Base-by-base conservation (phyloP, 1,284 basidiomycete genomes). In the Termitomyces sp. region DNA sequence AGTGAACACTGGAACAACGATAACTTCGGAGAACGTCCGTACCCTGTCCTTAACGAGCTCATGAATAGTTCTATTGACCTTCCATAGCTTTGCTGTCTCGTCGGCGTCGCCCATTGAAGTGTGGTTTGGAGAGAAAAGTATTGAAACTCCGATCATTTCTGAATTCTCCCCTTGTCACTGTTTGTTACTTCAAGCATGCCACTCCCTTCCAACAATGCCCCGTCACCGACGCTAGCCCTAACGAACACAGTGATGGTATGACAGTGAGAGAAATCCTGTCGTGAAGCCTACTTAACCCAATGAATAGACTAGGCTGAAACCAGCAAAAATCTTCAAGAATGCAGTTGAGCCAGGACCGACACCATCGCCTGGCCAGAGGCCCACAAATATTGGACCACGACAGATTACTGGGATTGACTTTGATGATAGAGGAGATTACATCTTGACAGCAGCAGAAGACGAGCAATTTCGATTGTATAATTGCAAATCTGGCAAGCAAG, bases 51-150 rank as follows among this genome's bases (percentile, higher is more conserved):
- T 85, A 57, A 96, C 92, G 55, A 99, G 86, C 74, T 99, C 97
- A 71, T 98, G 94, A 52, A 98, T 91, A 41, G 97, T 99, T 65
- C 92, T 79, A 73, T 95, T 95, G 60, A 99, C 94, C 67, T 95
- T 89, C 93, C 94, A 98, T 65, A 99, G 80, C 67, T 88, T 86
- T 51, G 93, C 85, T 52, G 82, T 79, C 69, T 91, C 88, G 70
- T 90, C 88, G 63, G 74, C 74, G 59, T 89, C 86, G 59, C 77
- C 74, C 83, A 86, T 84, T 61, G 65, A 68, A 62, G 58, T 54
- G 55, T 63, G 57, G 59, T 59, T 24, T 5, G 24, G 3, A 58
- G 64, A 63, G 67, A 65, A 65, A 63, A 59, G 56, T 62, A 66
- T 73, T 73, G 52, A 63, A 72, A 73, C 69, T 75, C 72, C 69